Evolutionary conservation across 805 yeast genomes (phyloP).

Genomic region (Komagataella ulmi): DNA sequence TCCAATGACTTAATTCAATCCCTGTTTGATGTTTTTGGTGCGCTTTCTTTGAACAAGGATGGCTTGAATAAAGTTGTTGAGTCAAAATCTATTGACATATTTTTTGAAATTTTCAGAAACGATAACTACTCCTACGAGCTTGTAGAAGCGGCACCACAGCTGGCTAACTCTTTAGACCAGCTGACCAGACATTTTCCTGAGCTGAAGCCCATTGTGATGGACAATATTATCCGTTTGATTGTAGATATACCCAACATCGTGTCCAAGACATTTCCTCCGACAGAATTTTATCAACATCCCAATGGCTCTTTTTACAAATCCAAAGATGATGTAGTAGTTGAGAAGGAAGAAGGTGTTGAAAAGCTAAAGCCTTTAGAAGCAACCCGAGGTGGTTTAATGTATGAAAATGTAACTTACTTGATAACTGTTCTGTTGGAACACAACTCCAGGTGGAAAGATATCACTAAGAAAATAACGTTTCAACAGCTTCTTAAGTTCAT

Average conservation of each 20-base stretch:
- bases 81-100: conserved; percentile 22
- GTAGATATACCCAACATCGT: conserved; percentile 27
- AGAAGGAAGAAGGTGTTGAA: conserved; percentile 24
- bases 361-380: conserved; percentile 42
- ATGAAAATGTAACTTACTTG: conserved; percentile 38
- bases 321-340: conserved; percentile 25
- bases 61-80: conserved; percentile 50
- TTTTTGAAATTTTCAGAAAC: conserved; percentile 36
- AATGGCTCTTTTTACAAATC: conserved; percentile 25
- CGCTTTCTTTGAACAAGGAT: conserved; percentile 62
- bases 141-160: conserved; percentile 36
- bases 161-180: conserved; percentile 68
- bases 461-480: conserved; percentile 22
- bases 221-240: conserved; percentile 32
- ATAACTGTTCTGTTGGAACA: conserved; percentile 40
- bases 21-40: conserved; percentile 68
- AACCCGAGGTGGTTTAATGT: conserved; percentile 27
- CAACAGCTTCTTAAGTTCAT: conserved; percentile 35
- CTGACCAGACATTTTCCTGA: conserved; percentile 74
- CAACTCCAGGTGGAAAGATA: conserved; percentile 31
- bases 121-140: conserved; percentile 38
- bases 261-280: conserved; percentile 20
- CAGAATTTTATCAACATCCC: conserved; percentile 29
- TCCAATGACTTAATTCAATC: conserved; percentile 44
- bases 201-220: conserved; percentile 43